Base-by-base conservation (phyloP, 768 basidiomycete species). In the Lepiota brunneoincarnata region DNA sequence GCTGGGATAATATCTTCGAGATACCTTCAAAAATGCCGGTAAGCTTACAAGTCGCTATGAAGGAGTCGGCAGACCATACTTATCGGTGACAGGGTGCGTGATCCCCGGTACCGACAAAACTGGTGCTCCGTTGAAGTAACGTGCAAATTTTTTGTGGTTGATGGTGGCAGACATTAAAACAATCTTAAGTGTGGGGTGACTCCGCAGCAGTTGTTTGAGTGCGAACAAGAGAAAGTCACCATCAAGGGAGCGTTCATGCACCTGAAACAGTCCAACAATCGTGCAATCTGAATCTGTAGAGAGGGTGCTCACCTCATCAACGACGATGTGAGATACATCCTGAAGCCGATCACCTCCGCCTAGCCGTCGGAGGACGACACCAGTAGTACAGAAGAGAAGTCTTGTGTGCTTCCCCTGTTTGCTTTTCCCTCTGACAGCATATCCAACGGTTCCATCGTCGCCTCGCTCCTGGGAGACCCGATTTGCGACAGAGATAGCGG, bases 121-220 rank as follows among this genome's bases (percentile, higher is more conserved):
- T 1, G 95, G 93, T 2, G 93, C 92, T 18, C 80, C 77, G 46
- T 82, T 67, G 64, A 96, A 97, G 67, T 98, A 98, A 52, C 80
- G 77, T 44, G 86, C 73, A 60, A 93, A 94, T n/a, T 77, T 81
- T 58, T 90, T 78, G 56, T 93, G 91, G 62, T 97, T 95, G 68
- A 96, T 95, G 0, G 95, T 98, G 4, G 95, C 95, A 28, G 90
- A 93, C 93, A 97, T 97, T 42, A 96, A 77, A 18, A 95, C 71
- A 18, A 98, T 77, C 65, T 90, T 94, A 61, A 97, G 77, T 1
- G 67, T 78, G 18, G 74, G 69, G 61, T 92, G 86, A 17, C 66
- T 75, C 56, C 73, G 72, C 41, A 96, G 67, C 12, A 97, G 71
- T 60, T 92, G 88, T 55, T 86, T 84, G 21, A 97, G 73, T 64